phyloP scores from a whole-genome alignment of 352 stramenopile genomes.

The Globisporangium sylvaticum region DNA sequence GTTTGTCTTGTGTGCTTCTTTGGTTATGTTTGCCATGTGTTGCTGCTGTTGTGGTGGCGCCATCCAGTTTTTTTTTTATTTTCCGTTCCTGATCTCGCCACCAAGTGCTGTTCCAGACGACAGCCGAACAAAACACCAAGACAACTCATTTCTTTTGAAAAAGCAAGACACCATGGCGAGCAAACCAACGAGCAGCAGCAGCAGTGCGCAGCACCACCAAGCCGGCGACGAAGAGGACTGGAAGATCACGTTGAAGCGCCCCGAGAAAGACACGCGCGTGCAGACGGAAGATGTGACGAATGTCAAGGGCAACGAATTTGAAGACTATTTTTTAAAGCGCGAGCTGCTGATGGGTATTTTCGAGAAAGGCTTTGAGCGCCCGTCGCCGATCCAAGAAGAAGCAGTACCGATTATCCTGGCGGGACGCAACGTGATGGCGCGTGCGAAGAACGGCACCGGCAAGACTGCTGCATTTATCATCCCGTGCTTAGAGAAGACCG shows the following conservation, averaged over 20 bases:
- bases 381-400: conserved; percentile 98
- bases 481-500: conserved; percentile 98
- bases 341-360: conserved; percentile 99
- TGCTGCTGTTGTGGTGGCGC: background rate
- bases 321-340: conserved; percentile 99
- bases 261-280: conserved; percentile 85
- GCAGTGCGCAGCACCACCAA: conserved; percentile 15
- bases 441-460: conserved; percentile 99
- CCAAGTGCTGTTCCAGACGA: conserved; percentile 6
- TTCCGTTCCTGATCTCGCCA: background rate
- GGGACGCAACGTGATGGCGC: conserved; percentile 96
- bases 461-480: conserved; percentile 99
- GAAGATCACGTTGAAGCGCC: conserved; percentile 76
- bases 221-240: conserved; percentile 52
- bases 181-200: conserved; percentile 21
- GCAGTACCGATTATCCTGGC: conserved; percentile 98
- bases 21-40: background rate
- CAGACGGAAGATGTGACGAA: conserved; percentile 97
- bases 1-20: background rate
- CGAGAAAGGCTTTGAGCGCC: conserved; percentile 99
- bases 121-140: conserved; percentile 4
- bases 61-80: conserved; percentile 13
- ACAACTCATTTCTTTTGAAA: conserved; percentile 1
- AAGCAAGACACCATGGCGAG: conserved; percentile 15
- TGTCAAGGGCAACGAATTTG: conserved; percentile 99